Evolutionary conservation across 192 early-diverging fungal species (phyloP).

Genomic region (Coemansia asiatica): DNA sequence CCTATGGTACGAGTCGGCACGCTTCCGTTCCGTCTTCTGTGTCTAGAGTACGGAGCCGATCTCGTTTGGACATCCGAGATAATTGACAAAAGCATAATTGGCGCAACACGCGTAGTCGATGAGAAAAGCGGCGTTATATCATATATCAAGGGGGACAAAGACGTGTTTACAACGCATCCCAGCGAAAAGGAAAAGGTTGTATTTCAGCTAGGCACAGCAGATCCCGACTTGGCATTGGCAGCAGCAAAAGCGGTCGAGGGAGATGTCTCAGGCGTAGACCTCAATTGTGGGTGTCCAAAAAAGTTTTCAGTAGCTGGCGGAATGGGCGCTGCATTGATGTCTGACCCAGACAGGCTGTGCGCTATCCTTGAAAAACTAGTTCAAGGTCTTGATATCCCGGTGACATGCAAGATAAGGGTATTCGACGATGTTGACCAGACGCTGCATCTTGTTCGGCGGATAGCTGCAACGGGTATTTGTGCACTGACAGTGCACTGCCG

Average conservation of each 20-base stretch:
- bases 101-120: constrained; percentile 71
- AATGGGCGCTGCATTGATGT: constrained; percentile 91
- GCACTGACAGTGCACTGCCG: constrained; percentile 91
- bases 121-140: constrained; percentile 72
- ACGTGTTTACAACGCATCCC: constrained; percentile 75
- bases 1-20: constrained; percentile 97
- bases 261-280: constrained; percentile 88
- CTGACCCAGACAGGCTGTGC: constrained; percentile 78
- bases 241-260: constrained; percentile 82
- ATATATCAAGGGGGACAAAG: constrained; percentile 63
- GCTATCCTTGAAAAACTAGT: constrained; percentile 76
- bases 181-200: constrained; percentile 75
- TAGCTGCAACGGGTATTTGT: constrained; percentile 82
- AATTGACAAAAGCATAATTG: constrained; percentile 82
- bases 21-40: constrained; percentile 82
- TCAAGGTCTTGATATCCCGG: constrained; percentile 69
- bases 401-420: constrained; percentile 87
- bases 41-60: constrained; percentile 90
- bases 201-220: constrained; percentile 91
- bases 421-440: constrained; percentile 77
- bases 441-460: constrained; percentile 72
- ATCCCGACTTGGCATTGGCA: constrained; percentile 79
- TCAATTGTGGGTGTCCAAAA: constrained; percentile 99
- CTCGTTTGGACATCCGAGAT: constrained; percentile 89
- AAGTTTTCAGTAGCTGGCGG: constrained; percentile 89